Conservation (phyloP, 139 green algal genomes). For the Auxenochlorella protothecoides region DNA sequence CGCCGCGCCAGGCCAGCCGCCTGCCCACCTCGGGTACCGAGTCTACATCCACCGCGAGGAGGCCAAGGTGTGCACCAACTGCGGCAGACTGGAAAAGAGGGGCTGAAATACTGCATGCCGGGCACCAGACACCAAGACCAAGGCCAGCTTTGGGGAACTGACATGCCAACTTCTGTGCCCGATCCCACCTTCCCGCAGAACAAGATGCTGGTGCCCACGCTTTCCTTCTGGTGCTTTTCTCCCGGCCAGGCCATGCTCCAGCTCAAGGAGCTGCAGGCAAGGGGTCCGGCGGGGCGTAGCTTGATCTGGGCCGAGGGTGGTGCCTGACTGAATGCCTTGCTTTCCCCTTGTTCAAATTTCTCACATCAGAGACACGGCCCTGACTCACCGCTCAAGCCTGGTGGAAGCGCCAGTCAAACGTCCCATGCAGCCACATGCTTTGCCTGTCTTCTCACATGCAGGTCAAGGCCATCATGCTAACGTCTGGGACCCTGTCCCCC, state of each 20-base stretch:
- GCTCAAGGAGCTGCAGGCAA: constrained; percentile 27
- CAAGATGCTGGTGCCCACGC: constrained; percentile 33
- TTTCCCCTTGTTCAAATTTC: too few relatives aligned
- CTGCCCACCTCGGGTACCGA: constrained; percentile 37
- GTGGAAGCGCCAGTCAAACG: too few relatives aligned
- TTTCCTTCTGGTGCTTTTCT: constrained; percentile 91
- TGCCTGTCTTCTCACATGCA: neutral
- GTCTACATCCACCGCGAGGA: constrained; percentile 61
- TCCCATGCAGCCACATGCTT: too few relatives aligned
- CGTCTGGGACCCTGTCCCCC: constrained; percentile 80
- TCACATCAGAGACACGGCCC: too few relatives aligned
- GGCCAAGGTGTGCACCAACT: constrained; percentile 9
- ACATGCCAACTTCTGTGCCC: neutral
- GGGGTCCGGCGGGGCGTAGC: neutral
- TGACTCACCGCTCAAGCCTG: too few relatives aligned
- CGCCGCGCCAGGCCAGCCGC: neutral
- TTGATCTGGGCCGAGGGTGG: neutral
- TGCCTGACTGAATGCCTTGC: neutral
- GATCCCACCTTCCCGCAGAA: neutral
- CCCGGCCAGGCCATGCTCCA: constrained; percentile 50
- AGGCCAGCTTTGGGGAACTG: too few relatives aligned
- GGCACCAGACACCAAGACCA: too few relatives aligned
- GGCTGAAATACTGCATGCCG: too few relatives aligned
- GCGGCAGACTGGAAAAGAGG: too few relatives aligned
- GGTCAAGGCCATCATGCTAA: constrained; percentile 76